Evolutionary conservation across 768 basidiomycete genomes (phyloP), one percentile per base, ranked within the genome.

Genomic region (Wakefieldia striispora): DNA sequence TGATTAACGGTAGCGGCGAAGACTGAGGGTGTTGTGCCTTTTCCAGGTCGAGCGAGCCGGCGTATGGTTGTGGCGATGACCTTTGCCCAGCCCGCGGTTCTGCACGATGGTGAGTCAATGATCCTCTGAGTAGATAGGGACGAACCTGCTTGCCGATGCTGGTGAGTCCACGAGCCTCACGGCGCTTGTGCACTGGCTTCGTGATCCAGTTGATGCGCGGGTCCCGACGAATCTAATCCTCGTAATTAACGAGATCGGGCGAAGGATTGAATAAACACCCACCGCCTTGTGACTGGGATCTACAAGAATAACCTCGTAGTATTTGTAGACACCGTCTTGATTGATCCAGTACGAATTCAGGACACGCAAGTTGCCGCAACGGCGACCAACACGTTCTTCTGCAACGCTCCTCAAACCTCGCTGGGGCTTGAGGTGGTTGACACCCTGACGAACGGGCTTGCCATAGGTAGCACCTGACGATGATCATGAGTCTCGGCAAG

Each of bases 321-420:
- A 97, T 72, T 95, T 97, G 84, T 95, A 97, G 26, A 97, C 91
- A 73, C 94, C 93, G 68, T 97, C 94, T 75, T 95, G 93, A 75
- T 98, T 98, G 66, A 99, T 77, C 97, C 97, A 99, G 82, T 98
- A 98, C 40, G 95, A 97, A 77, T 95, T 97, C 64, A 97, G 70
- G 57, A 99, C 97, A 48, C 97, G 85, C 66, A 99, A 73, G 72
- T 98, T 98, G 46, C 93, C 94, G 67, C 97, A 99, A 60, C 95
- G 83, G 67, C 82, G 84, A 55, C 95, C 97, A 58, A 98, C 95
- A 68, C 97, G 90, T 79, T 98, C 97, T 77, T 99, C 97, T 43
- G 97, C 97, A 50, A 87, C 88, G 63, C 88, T 88, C 71, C 89
- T 85, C 66, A 97, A 77, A 55, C 93, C 83, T 55, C 95, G 86